Evolutionary conservation across 257 asterid genomes (phyloP), one percentile per base, ranked within the genome.

Genomic region (Solanum chaucha): DNA sequence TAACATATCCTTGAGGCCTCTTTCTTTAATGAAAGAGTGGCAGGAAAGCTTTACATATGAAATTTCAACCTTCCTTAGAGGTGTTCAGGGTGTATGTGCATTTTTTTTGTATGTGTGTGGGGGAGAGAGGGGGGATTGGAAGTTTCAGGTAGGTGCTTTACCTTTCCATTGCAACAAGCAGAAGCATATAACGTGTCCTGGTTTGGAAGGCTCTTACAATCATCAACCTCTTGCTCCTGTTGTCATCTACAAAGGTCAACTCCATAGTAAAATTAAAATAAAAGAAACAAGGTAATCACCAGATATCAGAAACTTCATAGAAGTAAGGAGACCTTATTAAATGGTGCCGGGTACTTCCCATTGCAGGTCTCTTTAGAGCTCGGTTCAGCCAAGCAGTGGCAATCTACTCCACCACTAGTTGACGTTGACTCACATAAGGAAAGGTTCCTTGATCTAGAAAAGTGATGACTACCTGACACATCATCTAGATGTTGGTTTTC

Each of bases 191-290:
- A 88, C 14, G 64, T 86, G 26, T 34, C 87, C 90, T 87, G 70
- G 73, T 75, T 59, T 65, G 89, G 68, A 55, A 86, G 67, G 68
- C 88, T 88, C 87, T 85, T 86, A 86, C 38, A 59, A 77, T 89
- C 87, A 86, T 48, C 91, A 85, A 80, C 88, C 85, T 88, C 90
- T 90, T 90, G 91, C 95, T 92, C 98, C 98, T 94, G 98, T 95
- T 91, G 94, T 92, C 90, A 94, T 93, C 98, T 92, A 95, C 97
- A 94, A 91, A 92, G 90, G 95, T 94, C 96, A 95, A 89, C 89
- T 91, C 92, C 92, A 90, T 89, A 91, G 95, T 91, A 93, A 91
- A 94, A 93, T 90, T 89, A 92, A 91, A 94, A 90, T 88, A 93
- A 90, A 92, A 92, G 88, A 92, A 87, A 88, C 88, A 89, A 64